Evolutionary conservation across 352 stramenopile species (phyloP), one percentile per base, ranked within the genome.

Genomic region (Sclerospora graminicola): DNA sequence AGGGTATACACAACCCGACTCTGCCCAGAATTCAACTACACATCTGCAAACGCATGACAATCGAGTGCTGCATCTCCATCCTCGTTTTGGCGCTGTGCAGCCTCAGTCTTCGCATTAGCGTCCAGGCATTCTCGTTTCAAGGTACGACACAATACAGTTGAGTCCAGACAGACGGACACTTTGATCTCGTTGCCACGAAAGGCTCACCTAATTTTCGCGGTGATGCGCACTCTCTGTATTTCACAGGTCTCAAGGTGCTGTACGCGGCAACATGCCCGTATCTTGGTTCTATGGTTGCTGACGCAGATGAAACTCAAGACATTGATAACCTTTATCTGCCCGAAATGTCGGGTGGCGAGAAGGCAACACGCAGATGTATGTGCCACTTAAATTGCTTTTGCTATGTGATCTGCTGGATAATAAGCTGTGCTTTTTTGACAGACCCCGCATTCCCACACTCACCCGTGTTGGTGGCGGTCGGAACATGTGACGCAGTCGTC

Each of bases 361-460:
- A 53, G 24, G 28, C 42, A 8, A 47, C 52, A 21, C 51, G 55
- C 32, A 37, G 53, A 45, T 69, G 55, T 69, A 54, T 33, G 60
- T 43, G 4, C 16, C 14, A 13, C 11, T 41, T 2, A 15, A 13
- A 8, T 27, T 41, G 21, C 8, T 35, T n/a, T 8, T 13, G 7
- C 5, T 31, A 8, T 19, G 16, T 16, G 36, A n/a, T 37, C 15
- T 50, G 18, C 9, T 14, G 13, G 30, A 26, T 50, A 30, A 45
- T 23, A 21, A 2, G 16, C 9, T 55, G 14, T 14, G 4, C 23
- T 30, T 11, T 39, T 1, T 36, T 28, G n/a, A 41, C 35, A 73
- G 67, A 77, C 33, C 63, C 68, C 30, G 27, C 51, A 14, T 73
- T 66, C 39, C 68, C 68, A 13, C 56, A 81, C 41, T 35, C 62